Base-by-base conservation (phyloP, 331 rosid genomes). In the Pyrus hybrid region DNA sequence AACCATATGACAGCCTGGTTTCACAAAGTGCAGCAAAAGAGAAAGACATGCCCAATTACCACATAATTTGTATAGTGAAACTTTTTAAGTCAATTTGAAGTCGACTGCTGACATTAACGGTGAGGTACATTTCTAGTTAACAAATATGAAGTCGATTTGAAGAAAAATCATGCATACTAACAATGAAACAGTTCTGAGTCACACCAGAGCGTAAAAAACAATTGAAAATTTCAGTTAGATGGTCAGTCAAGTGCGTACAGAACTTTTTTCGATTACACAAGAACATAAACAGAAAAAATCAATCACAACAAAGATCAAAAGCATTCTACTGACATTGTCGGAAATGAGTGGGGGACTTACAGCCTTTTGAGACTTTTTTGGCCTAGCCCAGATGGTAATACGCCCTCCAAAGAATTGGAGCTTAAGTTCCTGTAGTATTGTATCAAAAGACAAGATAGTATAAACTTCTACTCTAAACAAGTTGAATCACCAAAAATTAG, bases 381-480 rank as follows among this genome's bases (percentile, higher is more conserved):
- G 70, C 92, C 86, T 0, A 94, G 86, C 51, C 96, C 99, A 25
- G 78, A 21, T 63, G 97, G 99, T 71, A 94, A 54, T 28, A 62
- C 80, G 73, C 97, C 96, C 33, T 71, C 83, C 88, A 94, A 75
- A 74, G 83, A 80, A 85, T 94, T 94, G 79, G 96, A 84, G 71
- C 93, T 90, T 74, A 94, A 81, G 82, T 94, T 94, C 93, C 99
- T 94, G 83, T 18, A 56, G 57, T 8, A 37, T 72, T 58, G 3
- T 71, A 16, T 23, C 18, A 22, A 35, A 22, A 11, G 35, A 7
- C 2, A 30, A 14, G 14, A 41, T 41, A 3, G 47, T 41, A 41
- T 41, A 72, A 70, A 63, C 41, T 28, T 23, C 16, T 32, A 43
- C 20, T 22, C n/a, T 6, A 23, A 28, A 63, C 57, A 75, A 74